Base-by-base conservation (phyloP, 345 rosid species). In the Citrus cavaleriei region DNA sequence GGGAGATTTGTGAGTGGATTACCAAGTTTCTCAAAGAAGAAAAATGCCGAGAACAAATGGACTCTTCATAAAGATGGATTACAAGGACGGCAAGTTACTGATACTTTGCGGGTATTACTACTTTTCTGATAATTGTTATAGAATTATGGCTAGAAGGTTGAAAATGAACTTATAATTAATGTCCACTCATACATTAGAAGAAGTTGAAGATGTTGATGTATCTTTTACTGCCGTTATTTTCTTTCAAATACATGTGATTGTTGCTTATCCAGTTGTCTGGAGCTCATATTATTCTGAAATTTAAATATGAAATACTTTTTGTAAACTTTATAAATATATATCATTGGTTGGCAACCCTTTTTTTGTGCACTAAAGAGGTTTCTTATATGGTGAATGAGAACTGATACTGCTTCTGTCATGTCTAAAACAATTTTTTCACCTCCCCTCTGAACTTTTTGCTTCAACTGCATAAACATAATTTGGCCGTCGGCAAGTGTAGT, bases 11-110 rank as follows among this genome's bases (percentile, higher is more conserved):
- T 87, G 73, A 83, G 80, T 37, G 98, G 98, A 51, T 85, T 94
- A 51, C 98, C 98, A 0, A 88, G 86, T 82, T 96, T 94, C 79
- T 89, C 94, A 0, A 92, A 87, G 88, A 94, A 91, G 91, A 94
- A 91, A 74, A 89, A 70, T 42, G 87, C 97, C 2, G 99, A 96
- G 86, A 94, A 94, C 79, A 92, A 87, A 82, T 96, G 99, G 99
- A 80, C 89, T 59, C 90, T 92, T 37, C 94, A 87, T 63, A 96
- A 96, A 84, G 98, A 96, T 51, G 97, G 97, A 55, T 86, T 93
- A 6, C 97, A 90, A 79, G 99, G 99, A 62, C 97, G 98, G 73
- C 97, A 91, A 76, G 84, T 93, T 58, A 89, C 93, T 16, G 97
- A 93, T 77, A 68, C 88, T 0, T 85, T 94, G 89, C 75, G 94